Percentiles rank a stretch among this genome's conserved stretches.
These are phyloP conservation scores for Mycena citricolor DNA, from an alignment of 1,284 basidiomycete species.

Conservation along the genomic window DNA sequence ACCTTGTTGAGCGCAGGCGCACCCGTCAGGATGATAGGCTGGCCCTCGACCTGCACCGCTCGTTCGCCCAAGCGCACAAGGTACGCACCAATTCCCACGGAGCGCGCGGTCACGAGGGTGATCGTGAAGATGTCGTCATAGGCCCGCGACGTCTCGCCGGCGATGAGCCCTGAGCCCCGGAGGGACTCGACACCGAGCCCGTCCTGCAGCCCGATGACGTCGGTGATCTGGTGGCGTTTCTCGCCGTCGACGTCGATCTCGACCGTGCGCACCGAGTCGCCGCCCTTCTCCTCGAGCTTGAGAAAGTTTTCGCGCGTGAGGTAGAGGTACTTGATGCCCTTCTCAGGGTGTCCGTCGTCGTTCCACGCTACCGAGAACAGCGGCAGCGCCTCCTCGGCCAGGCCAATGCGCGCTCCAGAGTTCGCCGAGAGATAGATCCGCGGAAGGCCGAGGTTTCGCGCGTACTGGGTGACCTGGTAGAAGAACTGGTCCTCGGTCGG, in stretches of 20 bases:
- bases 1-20: conserved; percentile 98
- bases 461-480: conserved; percentile 92
- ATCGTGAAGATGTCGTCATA: conserved; percentile 99
- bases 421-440: conserved; percentile 98
- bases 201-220: conserved; percentile 94
- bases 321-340: conserved; percentile 97
- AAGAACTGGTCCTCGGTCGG: conserved; percentile 97
- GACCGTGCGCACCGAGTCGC: conserved; percentile 76
- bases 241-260: conserved; percentile 88
- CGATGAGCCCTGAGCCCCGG: conserved; percentile 96
- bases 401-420: conserved; percentile 94
- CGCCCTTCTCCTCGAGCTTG: conserved; percentile 80
- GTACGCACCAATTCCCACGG: conserved; percentile 99
- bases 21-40: conserved; percentile 98
- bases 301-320: conserved; percentile 85
- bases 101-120: conserved; percentile 97
- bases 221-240: conserved; percentile 90
- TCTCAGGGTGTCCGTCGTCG: conserved; percentile 80
- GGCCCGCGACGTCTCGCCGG: conserved; percentile 96
- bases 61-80: conserved; percentile 97
- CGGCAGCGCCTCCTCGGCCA: conserved; percentile 90
- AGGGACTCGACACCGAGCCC: conserved; percentile 98
- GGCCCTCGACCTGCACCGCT: conserved; percentile 98
- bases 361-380: conserved; percentile 94
- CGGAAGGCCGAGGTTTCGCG: conserved; percentile 84